Percentiles rank a stretch among this genome's conserved stretches.
Conservation (phyloP, 345 rosid species). For the Salix arbutifolia region DNA sequence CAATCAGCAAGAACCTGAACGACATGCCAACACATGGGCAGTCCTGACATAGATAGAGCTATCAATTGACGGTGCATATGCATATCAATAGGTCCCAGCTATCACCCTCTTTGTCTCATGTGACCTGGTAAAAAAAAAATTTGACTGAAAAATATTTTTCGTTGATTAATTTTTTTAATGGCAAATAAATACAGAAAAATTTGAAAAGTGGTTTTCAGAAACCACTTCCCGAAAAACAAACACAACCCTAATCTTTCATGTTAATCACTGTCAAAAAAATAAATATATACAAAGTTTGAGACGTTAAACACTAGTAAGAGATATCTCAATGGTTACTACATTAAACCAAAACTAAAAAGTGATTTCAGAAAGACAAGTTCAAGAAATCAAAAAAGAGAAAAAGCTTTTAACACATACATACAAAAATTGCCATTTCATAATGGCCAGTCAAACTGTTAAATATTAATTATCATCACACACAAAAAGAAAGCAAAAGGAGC, state of each 20-base stretch:
- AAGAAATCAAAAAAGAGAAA: not conserved
- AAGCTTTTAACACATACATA: not conserved
- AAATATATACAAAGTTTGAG: not conserved
- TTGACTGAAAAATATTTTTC: no score
- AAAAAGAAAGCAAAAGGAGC: conserved; percentile 23
- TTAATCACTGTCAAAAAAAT: not conserved
- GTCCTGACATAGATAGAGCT: conserved; percentile 1
- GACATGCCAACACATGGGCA: conserved; percentile 19
- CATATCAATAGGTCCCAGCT: not conserved
- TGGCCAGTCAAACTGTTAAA: conserved; percentile 19
- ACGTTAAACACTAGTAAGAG: not conserved
- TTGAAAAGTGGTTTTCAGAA: no score
- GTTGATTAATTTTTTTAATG: no score
- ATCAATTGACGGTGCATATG: not conserved
- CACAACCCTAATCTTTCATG: not conserved
- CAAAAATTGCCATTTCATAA: conserved; percentile 12
- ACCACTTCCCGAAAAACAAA: no score
- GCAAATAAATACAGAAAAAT: no score
- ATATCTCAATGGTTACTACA: not conserved
- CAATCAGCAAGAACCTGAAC: not conserved
- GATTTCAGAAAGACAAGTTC: not conserved
- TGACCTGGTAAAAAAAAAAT: not conserved
- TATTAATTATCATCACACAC: conserved; percentile 20
- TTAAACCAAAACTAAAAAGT: not conserved
- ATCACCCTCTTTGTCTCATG: conserved; percentile 14